Evolutionary conservation across 192 early-diverging fungal genomes (phyloP).

Genomic region (Haplosporangium gracile): DNA sequence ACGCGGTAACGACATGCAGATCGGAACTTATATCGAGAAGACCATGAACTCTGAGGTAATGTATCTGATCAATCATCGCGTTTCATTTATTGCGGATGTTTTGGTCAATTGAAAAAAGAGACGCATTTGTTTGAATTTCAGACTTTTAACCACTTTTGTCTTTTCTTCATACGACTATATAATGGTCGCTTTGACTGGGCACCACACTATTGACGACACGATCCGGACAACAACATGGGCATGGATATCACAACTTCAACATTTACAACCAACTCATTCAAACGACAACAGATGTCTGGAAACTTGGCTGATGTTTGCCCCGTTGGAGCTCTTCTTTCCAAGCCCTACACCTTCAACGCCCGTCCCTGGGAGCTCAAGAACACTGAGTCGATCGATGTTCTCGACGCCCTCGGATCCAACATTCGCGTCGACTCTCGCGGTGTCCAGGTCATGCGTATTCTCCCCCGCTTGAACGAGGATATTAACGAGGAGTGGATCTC

Average conservation of each 20-base stretch:
- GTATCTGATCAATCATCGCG: background rate
- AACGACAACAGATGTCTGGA: conserved; percentile 79
- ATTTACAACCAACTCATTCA: background rate
- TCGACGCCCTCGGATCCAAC: conserved; percentile 95
- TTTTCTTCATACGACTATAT: background rate
- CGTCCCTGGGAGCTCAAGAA: conserved; percentile 98
- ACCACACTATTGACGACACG: background rate
- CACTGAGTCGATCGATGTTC: conserved; percentile 95
- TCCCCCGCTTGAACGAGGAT: conserved; percentile 97
- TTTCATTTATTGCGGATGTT: background rate
- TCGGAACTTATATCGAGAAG: conserved; percentile 95
- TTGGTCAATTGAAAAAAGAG: background rate
- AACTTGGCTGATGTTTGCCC: conserved; percentile 99
- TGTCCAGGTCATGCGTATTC: conserved; percentile 94
- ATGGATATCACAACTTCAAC: background rate
- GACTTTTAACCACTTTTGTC: background rate
- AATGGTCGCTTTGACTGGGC: background rate
- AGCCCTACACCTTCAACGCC: conserved; percentile 94
- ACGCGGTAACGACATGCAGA: conserved; percentile 98
- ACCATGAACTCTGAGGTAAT: conserved; percentile 84
- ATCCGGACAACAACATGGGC: background rate
- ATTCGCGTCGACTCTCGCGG: conserved; percentile 97
- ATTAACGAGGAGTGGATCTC: conserved; percentile 99
- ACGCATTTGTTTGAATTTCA: background rate
- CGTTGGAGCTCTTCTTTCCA: conserved; percentile 96